Conservation (phyloP, 352 stramenopile genomes). For the Hyaloperonospora brassicae region DNA sequence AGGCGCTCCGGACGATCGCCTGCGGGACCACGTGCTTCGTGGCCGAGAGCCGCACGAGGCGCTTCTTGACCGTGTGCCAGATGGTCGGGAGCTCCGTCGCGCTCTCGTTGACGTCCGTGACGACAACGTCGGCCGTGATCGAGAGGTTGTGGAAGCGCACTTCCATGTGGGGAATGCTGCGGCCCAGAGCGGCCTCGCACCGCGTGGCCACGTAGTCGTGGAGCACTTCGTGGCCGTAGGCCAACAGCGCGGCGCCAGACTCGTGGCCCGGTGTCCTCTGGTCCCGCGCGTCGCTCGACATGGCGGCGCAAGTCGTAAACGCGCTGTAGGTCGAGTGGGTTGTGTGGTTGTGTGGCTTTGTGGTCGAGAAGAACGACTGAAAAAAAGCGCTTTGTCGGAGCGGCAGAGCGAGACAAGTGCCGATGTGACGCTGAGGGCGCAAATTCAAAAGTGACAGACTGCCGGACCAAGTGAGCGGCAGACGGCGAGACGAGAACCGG, state of each 20-base stretch:
- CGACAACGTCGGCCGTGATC: slow-evolving; percentile 17
- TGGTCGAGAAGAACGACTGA: too few species aligned
- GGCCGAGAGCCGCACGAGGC: slow-evolving; percentile 15
- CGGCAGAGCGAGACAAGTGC: background rate
- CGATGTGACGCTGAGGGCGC: background rate
- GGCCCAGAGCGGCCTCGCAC: slow-evolving; percentile 25
- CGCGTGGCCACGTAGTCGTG: slow-evolving; percentile 24
- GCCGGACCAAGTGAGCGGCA: too few species aligned
- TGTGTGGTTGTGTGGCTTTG: too few species aligned
- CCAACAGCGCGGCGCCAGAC: slow-evolving; percentile 20
- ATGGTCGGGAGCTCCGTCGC: slow-evolving; percentile 31
- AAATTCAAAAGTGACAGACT: background rate
- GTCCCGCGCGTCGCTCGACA: slow-evolving; percentile 2
- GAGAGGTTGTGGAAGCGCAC: slow-evolving; percentile 20
- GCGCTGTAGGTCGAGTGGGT: too few species aligned
- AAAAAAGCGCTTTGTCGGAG: background rate
- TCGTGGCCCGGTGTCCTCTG: slow-evolving; percentile 5
- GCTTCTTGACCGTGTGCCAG: slow-evolving; percentile 27
- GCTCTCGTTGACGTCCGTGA: slow-evolving; percentile 10
- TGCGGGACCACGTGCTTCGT: slow-evolving; percentile 30
- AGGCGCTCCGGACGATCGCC: slow-evolving; percentile 25
- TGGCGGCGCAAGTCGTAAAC: background rate
- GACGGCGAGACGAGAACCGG: too few species aligned
- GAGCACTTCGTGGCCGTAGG: slow-evolving; percentile 17
- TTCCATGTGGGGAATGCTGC: slow-evolving; percentile 32